phyloP scores from a whole-genome alignment of 208 protist genomes.

The Wallacemonas sp. region DNA sequence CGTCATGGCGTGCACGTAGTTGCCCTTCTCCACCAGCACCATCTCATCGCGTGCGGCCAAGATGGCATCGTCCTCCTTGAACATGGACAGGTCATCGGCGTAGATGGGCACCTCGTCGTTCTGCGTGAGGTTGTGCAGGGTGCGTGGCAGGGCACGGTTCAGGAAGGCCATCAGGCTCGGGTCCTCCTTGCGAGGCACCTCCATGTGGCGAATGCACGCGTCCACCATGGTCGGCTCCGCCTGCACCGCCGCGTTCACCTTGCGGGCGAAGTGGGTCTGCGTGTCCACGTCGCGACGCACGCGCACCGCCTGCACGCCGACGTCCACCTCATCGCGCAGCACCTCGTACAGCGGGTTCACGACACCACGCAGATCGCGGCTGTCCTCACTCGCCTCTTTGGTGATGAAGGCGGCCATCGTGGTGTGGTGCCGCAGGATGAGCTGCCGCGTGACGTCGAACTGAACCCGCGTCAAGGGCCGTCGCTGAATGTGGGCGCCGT shows the following conservation, averaged over 20 bases:
- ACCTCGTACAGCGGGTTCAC: slow-evolving; percentile 69
- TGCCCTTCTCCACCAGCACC: slow-evolving; percentile 83
- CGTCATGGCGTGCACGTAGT: slow-evolving; percentile 78
- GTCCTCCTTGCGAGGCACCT: slow-evolving; percentile 50
- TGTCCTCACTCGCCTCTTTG: slow-evolving; percentile 89
- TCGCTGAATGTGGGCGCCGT: slow-evolving; percentile 39
- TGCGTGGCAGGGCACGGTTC: slow-evolving; percentile 76
- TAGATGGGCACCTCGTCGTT: slow-evolving; percentile 89
- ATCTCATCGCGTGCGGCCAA: slow-evolving; percentile 80
- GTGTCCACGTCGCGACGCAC: slow-evolving; percentile 22
- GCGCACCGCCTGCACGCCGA: slow-evolving; percentile 78
- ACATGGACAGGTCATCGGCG: slow-evolving; percentile 78
- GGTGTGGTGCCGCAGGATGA: slow-evolving; percentile 58
- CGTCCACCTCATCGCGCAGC: slow-evolving; percentile 68
- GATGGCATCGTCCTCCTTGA: slow-evolving; percentile 90
- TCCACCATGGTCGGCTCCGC: slow-evolving; percentile 82
- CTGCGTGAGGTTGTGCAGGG: slow-evolving; percentile 78
- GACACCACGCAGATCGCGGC: slow-evolving; percentile 71
- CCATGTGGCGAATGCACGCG: slow-evolving; percentile 67
- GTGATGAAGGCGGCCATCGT: slow-evolving; percentile 48
- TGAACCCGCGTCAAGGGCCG: slow-evolving; percentile 66
- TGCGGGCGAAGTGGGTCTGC: slow-evolving; percentile 81
- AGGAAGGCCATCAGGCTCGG: slow-evolving; percentile 73
- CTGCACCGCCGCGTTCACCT: slow-evolving; percentile 79
- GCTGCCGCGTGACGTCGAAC: slow-evolving; percentile 66